These are phyloP conservation scores for Pythium dissotocum DNA, from an alignment of 352 stramenopile genomes.

Conservation along the genomic window DNA sequence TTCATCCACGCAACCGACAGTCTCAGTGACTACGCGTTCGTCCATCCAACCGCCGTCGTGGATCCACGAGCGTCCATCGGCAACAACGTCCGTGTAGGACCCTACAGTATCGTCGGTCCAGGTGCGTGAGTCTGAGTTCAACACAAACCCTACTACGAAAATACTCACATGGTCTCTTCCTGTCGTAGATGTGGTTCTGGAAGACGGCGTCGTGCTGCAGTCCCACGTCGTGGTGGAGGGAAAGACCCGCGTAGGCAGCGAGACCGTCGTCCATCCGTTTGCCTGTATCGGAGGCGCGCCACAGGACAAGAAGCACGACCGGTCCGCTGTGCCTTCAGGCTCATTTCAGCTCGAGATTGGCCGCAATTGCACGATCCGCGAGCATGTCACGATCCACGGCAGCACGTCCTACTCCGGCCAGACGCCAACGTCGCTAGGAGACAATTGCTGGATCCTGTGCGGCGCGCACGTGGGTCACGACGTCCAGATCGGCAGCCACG, in stretches of 20 bases:
- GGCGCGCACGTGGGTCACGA: slow-evolving; percentile 79
- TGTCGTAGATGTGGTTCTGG: slow-evolving; percentile 61
- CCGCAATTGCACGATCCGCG: slow-evolving; percentile 73
- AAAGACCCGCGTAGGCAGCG: slow-evolving; percentile 50
- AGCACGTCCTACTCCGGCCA: slow-evolving; percentile 66
- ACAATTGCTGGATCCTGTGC: slow-evolving; percentile 82
- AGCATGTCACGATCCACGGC: slow-evolving; percentile 83
- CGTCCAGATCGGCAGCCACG: slow-evolving; percentile 53
- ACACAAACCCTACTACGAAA: background rate
- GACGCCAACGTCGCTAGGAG: slow-evolving; percentile 55
- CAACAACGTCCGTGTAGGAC: slow-evolving; percentile 60
- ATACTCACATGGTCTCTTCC: slow-evolving; percentile 12
- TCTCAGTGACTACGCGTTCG: slow-evolving; percentile 24
- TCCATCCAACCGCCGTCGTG: slow-evolving; percentile 74
- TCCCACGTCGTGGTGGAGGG: slow-evolving; percentile 80
- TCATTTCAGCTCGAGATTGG: slow-evolving; percentile 53
- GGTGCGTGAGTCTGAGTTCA: slow-evolving; percentile 24
- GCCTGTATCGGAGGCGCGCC: slow-evolving; percentile 71
- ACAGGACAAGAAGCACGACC: slow-evolving; percentile 81
- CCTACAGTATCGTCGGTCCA: slow-evolving; percentile 72
- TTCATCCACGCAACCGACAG: slow-evolving; percentile 7
- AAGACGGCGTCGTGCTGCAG: slow-evolving; percentile 62
- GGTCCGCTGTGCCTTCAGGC: background rate
- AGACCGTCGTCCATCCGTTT: slow-evolving; percentile 70
- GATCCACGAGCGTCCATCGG: slow-evolving; percentile 62